Base-by-base conservation (phyloP, 345 rosid genomes). In the Hevea brasiliensis region DNA sequence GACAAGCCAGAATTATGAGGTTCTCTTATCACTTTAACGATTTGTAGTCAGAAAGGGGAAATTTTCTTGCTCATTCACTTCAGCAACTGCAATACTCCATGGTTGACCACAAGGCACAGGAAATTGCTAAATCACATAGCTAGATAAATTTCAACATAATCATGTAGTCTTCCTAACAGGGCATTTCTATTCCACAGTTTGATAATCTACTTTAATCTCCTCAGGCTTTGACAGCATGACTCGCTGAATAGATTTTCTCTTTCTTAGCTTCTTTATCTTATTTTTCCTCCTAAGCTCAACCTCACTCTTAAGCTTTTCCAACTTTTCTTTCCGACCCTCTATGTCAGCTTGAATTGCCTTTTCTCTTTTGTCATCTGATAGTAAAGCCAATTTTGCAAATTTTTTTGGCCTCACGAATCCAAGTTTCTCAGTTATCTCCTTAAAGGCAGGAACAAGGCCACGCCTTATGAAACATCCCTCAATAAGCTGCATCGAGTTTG, bases 361-460 rank as follows among this genome's bases (percentile, higher is more conserved):
- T 54, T 85, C 90, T 79, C 98, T 87, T 81, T 74, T 84, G 20
- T 86, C 90, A 68, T 83, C 90, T 15, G 97, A 79, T 69, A 94
- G 76, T 83, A 92, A 76, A 79, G 95, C 98, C 76, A 92, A 81
- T 75, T 89, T 87, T 8, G 97, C 85, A 77, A 94, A 94, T 80
- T 88, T 90, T 81, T 92, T 92, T 8, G 97, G 97, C 80, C 95
- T 76, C 54, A 94, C 89, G 65, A 80, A 65, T 58, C 97, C 97
- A 45, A 94, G 92, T 70, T 86, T 89, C 81, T 85, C 92, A 14
- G 84, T 86, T 62, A 94, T 92, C 77, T 92, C 97, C 85, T 84
- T 88, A 73, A 85, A 94, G 41, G 97, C 97, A 68, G 97, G 97
- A 75, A 94, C 97, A 63, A 94, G 94, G 68, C 92, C 93, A 1